Conservation (phyloP, 257 asterid genomes). For the Primulina huaijiensis region DNA sequence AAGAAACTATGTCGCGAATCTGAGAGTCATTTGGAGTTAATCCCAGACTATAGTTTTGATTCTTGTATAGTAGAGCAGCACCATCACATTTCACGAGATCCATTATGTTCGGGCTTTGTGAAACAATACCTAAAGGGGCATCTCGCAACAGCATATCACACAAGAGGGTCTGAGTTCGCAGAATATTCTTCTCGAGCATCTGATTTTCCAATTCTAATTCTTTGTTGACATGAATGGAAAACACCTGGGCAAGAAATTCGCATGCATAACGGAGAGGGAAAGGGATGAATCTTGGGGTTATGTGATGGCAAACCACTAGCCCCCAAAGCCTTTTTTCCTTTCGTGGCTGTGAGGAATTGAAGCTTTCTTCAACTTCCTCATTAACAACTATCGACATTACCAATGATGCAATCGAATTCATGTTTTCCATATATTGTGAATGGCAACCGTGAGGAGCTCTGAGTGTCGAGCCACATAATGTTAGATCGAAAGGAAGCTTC, state of each 20-base stretch:
- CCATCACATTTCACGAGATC: conserved; percentile 91
- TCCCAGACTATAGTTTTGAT: conserved; percentile 54
- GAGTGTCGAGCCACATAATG: conserved; percentile 85
- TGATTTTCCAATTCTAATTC: conserved; percentile 79
- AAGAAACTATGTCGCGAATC: conserved; percentile 67
- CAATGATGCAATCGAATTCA: conserved; percentile 86
- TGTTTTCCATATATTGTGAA: conserved; percentile 88
- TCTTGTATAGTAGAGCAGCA: conserved; percentile 62
- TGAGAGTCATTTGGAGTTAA: conserved; percentile 63
- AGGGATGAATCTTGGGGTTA: conserved; percentile 89
- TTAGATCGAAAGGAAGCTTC: conserved; percentile 72
- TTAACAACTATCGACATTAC: conserved; percentile 89
- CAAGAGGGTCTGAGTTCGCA: conserved; percentile 77
- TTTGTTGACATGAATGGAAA: conserved; percentile 85
- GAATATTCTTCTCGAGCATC: conserved; percentile 80
- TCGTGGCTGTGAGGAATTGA: conserved; percentile 49
- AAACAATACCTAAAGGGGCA: conserved; percentile 80
- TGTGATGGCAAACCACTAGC: conserved; percentile 86
- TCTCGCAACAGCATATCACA: conserved; percentile 91
- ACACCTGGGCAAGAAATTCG: conserved; percentile 90
- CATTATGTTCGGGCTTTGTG: conserved; percentile 85
- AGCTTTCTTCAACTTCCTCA: conserved; percentile 68
- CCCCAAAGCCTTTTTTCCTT: conserved; percentile 91
- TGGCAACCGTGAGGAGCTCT: conserved; percentile 96
- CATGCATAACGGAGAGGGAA: conserved; percentile 97